Conservation (phyloP, 495 filamentous ascomycete species). For the Daldinia childiae region DNA sequence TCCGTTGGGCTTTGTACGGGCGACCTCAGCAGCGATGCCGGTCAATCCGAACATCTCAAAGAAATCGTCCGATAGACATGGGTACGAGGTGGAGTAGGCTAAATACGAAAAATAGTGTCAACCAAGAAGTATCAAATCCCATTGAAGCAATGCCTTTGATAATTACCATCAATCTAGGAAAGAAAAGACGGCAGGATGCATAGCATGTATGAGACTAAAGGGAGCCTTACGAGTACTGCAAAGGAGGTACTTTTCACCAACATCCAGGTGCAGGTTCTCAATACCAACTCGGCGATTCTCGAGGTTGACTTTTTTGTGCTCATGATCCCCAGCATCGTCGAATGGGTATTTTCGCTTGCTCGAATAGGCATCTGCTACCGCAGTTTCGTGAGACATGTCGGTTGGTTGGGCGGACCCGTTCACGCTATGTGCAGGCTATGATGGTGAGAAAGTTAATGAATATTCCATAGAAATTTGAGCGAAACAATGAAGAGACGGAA, state of each 20-base stretch:
- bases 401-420: slow-evolving; percentile 58
- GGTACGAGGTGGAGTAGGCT: slow-evolving; percentile 56
- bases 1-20: slow-evolving; percentile 63
- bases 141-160: slow-evolving; percentile 28
- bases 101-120: slow-evolving; percentile 57
- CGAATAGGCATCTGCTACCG: slow-evolving; percentile 55
- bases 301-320: slow-evolving; percentile 65
- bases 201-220: slow-evolving; percentile 48
- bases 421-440: slow-evolving; percentile 63
- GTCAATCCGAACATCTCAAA: slow-evolving; percentile 61
- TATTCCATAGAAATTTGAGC: neutral
- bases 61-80: slow-evolving; percentile 59
- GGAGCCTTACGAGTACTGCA: slow-evolving; percentile 70
- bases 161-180: slow-evolving; percentile 19
- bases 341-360: slow-evolving; percentile 64
- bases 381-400: slow-evolving; percentile 54
- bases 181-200: slow-evolving; percentile 13
- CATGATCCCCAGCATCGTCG: slow-evolving; percentile 58
- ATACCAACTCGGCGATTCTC: slow-evolving; percentile 63
- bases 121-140: slow-evolving; percentile 48
- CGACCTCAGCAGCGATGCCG: slow-evolving; percentile 60
- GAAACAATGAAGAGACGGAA: neutral
- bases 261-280: slow-evolving; percentile 64
- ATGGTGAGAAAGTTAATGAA: neutral
- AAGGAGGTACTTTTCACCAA: slow-evolving; percentile 67